Percentiles rank a stretch among this genome's conserved stretches.
phyloP scores from a whole-genome alignment of 2,329 filamentous ascomycete genomes.

The Cadophora gregata region DNA sequence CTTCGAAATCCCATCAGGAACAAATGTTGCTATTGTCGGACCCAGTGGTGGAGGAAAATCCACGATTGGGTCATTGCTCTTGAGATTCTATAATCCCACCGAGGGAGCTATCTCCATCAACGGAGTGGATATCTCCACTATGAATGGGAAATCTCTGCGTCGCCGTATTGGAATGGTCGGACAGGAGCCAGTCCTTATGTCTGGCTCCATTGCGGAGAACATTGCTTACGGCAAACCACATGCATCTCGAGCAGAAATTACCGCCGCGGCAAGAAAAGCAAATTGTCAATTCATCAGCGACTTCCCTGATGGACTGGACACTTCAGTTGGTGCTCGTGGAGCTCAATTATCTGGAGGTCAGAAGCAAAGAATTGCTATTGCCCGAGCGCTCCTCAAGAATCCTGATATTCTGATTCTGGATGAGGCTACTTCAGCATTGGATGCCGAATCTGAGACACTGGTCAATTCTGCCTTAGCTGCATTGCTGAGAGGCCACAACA shows the following conservation, averaged over 20 bases:
- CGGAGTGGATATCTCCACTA: conserved; percentile 78
- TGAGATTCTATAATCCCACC: conserved; percentile 89
- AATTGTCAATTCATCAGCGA: conserved; percentile 98
- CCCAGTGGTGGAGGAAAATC: conserved; percentile 96
- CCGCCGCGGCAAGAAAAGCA: conserved; percentile 85
- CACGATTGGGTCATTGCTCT: conserved; percentile 87
- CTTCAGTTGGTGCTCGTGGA: conserved; percentile 87
- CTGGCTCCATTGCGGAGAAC: conserved; percentile 83
- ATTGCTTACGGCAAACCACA: conserved; percentile 88
- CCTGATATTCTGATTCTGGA: conserved; percentile 97
- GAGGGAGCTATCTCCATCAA: conserved; percentile 81
- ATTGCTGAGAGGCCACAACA: conserved; percentile 85
- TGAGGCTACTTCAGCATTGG: conserved; percentile 93
- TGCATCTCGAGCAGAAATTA: conserved; percentile 80
- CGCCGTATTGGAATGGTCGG: conserved; percentile 94
- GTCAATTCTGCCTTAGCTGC: conserved; percentile 88
- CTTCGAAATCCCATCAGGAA: conserved; percentile 91
- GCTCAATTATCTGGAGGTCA: conserved; percentile 95
- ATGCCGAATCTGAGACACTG: conserved; percentile 95
- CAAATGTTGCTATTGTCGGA: conserved; percentile 94
- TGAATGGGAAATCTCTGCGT: conserved; percentile 94
- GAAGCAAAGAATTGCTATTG: conserved; percentile 97
- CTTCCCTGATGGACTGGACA: conserved; percentile 94
- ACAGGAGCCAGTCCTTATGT: conserved; percentile 93
- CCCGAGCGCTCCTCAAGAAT: conserved; percentile 89